Base-by-base conservation (phyloP, 306 rosid species). In the Cajanus cajan region DNA sequence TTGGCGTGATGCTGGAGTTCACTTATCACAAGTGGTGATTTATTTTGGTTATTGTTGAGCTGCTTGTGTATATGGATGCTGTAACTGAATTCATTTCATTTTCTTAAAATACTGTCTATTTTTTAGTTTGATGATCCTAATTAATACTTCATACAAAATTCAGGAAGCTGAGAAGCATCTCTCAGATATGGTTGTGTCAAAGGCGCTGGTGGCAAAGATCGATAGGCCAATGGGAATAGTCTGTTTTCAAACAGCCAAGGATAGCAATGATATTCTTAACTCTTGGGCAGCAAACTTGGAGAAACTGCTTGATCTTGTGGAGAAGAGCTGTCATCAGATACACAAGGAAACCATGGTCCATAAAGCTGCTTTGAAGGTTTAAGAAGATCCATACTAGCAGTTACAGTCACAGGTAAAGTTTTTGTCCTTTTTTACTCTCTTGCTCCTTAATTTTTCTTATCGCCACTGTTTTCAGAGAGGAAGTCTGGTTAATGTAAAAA, bases 131-230 rank as follows among this genome's bases (percentile, higher is more conserved):
- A 52, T 15, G 36, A 36, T 54, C 14, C 65, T 79, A 18, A 59
- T 69, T 47, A 33, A 69, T 71, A 55, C 21, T 41, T 50, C 18
- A 43, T 8, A 22, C 39, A 37, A 36, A 70, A 55, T 73, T 64
- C 84, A 95, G 99, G 99, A 95, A 71, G 96, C 96, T 15, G 98
- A 95, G 94, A 95, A 90, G 83, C 97, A 95, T 85, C 94, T 95
- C 39, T 95, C 99, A 9, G 99, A 93, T 12, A 95, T 95, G 99
- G 99, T 95, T 28, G 99, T 95, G 82, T 91, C 99, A 25, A 95
- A 95, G 89, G 98, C 98, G 2, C 68, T 95, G 61, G 86, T 93
- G 33, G 97, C 98, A 2, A 95, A 95, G 88, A 93, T 95, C 71
- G 99, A 95, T 78, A 86, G 99, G 82, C 99, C 99, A 12, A 36